Percentiles rank a stretch among this genome's conserved stretches.
Conservation (phyloP, 2,329 filamentous ascomycete genomes). For the Ilyonectria mors-panacis region DNA sequence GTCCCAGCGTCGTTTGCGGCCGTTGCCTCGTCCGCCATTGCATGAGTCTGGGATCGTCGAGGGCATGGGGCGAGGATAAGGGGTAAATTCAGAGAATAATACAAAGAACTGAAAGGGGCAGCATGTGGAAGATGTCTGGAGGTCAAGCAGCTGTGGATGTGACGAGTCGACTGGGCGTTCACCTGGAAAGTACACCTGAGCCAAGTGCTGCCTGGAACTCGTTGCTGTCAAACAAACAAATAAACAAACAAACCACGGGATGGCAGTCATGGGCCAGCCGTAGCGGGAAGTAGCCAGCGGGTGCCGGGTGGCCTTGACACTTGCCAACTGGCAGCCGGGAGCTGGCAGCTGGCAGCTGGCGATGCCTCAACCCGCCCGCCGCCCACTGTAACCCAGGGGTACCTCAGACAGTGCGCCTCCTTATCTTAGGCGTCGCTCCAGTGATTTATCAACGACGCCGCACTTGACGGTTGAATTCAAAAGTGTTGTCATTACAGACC, state of each 20-base stretch:
- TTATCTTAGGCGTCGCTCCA: not conserved
- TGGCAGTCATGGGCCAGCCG: conserved; percentile 14
- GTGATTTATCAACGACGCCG: not conserved
- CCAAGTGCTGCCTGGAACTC: not conserved
- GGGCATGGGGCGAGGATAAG: not conserved
- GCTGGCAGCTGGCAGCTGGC: not conserved
- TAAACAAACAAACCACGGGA: not conserved
- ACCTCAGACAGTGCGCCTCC: not conserved
- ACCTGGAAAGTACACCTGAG: not conserved
- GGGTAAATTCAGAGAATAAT: not conserved
- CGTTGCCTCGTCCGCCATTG: not conserved
- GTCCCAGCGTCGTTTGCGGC: not conserved
- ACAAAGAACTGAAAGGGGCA: not conserved
- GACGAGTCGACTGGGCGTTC: not conserved
- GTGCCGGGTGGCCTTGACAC: not conserved
- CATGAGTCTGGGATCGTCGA: not conserved
- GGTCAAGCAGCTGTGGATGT: not conserved
- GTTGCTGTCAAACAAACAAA: conserved; percentile 1
- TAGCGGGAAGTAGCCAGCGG: conserved; percentile 11
- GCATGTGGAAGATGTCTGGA: not conserved
- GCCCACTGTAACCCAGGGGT: not conserved
- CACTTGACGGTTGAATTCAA: conserved; percentile 18
- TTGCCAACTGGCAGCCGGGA: conserved; percentile 12
- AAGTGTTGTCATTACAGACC: conserved; percentile 50
- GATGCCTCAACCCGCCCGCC: not conserved